A percentile compares a stretch with the other conserved stretches of the same genome.
These are phyloP conservation scores for Melastoma malabathricum DNA, from an alignment of 345 rosid species.

Conservation along the genomic window DNA sequence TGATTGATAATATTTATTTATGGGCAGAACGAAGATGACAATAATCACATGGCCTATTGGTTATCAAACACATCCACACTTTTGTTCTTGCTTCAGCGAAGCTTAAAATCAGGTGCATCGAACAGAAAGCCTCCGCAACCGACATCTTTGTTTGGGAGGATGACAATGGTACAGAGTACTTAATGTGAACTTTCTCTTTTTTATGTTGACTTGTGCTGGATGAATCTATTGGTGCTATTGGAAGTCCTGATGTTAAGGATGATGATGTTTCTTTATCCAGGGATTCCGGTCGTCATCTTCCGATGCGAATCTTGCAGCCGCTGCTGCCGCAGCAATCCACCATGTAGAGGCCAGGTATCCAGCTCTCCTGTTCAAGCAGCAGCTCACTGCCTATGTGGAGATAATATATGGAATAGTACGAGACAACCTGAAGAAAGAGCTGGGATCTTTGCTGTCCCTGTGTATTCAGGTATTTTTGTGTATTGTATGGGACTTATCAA, in stretches of 20 bases:
- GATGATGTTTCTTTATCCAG: slow-evolving; percentile 18
- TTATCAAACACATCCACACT: slow-evolving; percentile 76
- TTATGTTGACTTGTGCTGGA: neutral
- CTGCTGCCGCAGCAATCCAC: slow-evolving; percentile 63
- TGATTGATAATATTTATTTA: neutral
- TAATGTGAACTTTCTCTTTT: slow-evolving; percentile 8
- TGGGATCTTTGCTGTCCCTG: slow-evolving; percentile 56
- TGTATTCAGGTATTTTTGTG: slow-evolving; percentile 68
- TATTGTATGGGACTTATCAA: neutral
- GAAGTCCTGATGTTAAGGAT: too few species aligned
- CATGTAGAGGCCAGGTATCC: slow-evolving; percentile 97
- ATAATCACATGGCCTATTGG: slow-evolving; percentile 97
- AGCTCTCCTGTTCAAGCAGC: slow-evolving; percentile 95
- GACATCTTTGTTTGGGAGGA: slow-evolving; percentile 91
- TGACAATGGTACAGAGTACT: slow-evolving; percentile 62
- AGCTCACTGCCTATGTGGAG: slow-evolving; percentile 96
- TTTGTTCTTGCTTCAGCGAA: slow-evolving; percentile 76
- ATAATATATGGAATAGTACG: slow-evolving; percentile 92
- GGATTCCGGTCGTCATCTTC: slow-evolving; percentile 96
- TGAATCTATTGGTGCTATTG: too few species aligned
- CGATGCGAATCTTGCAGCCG: slow-evolving; percentile 60
- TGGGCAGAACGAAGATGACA: slow-evolving; percentile 77
- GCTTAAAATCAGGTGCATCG: slow-evolving; percentile 65
- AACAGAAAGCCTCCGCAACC: slow-evolving; percentile 58
- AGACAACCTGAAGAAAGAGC: slow-evolving; percentile 92